Conservation (phyloP, 352 stramenopile genomes). For the Elongisporangium undulatum region DNA sequence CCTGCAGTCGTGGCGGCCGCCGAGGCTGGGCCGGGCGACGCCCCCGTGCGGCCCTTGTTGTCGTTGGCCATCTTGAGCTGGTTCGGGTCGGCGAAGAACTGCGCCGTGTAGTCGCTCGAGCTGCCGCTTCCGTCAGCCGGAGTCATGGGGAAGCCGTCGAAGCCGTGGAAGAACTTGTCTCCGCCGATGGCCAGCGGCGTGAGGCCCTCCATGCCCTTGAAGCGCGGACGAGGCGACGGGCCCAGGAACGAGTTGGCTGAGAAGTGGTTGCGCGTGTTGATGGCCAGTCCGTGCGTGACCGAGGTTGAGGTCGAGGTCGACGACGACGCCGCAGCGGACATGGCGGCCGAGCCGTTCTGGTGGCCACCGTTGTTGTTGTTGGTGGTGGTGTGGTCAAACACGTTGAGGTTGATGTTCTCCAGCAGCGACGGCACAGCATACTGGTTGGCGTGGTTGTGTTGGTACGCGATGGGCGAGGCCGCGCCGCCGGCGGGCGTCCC, state of each 20-base stretch:
- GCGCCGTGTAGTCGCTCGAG: slow-evolving; percentile 51
- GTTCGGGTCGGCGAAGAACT: slow-evolving; percentile 64
- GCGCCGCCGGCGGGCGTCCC: slow-evolving; percentile 25
- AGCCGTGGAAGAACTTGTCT: slow-evolving; percentile 16
- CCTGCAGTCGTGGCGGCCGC: slow-evolving; percentile 24
- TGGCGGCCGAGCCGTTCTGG: slow-evolving; percentile 12
- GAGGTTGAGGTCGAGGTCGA: slow-evolving; percentile 1
- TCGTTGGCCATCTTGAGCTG: slow-evolving; percentile 34
- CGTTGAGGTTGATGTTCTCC: slow-evolving; percentile 54
- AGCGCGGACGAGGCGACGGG: slow-evolving; percentile 28
- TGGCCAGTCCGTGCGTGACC: slow-evolving; percentile 4
- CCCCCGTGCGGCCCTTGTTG: slow-evolving; percentile 18
- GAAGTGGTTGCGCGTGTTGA: slow-evolving; percentile 18
- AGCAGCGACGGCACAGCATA: slow-evolving; percentile 44
- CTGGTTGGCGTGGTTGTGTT: slow-evolving; percentile 27
- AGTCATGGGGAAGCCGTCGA: slow-evolving; percentile 30
- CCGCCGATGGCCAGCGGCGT: slow-evolving; percentile 15
- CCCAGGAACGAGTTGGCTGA: slow-evolving; percentile 2
- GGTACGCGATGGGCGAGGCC: slow-evolving; percentile 44
- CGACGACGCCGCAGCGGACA: slow-evolving; percentile 15
- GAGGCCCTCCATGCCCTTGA: slow-evolving; percentile 56
- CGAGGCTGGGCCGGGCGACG: slow-evolving; percentile 11
- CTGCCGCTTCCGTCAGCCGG: slow-evolving; percentile 14
- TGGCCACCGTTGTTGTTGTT: slow-evolving; percentile 12
- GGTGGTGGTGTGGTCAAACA: slow-evolving; percentile 50